A percentile compares a stretch with the other conserved stretches of the same genome.
Conservation (phyloP, 305 asterid genomes). For the Fraxinus floribunda region DNA sequence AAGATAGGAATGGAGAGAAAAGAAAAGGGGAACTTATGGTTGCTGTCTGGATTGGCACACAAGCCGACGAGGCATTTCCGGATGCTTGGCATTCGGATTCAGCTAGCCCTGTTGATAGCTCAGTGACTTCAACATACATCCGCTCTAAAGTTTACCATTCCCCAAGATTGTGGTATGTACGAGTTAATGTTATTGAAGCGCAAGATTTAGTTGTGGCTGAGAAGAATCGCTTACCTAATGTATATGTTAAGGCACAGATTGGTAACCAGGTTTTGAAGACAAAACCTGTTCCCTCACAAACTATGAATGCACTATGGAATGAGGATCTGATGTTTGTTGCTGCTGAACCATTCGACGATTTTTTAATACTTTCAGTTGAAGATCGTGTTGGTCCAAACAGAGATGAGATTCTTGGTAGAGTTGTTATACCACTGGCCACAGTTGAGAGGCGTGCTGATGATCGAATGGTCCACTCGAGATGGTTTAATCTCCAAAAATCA, state of each 20-base stretch:
- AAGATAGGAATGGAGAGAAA: conserved; percentile 63
- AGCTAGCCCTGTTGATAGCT: conserved; percentile 43
- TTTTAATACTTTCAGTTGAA: conserved; percentile 64
- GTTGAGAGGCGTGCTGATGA: conserved; percentile 74
- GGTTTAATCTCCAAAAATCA: conserved; percentile 62
- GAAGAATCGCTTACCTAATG: conserved; percentile 49
- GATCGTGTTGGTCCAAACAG: conserved; percentile 62
- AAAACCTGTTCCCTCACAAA: conserved; percentile 49
- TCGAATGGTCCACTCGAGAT: conserved; percentile 59
- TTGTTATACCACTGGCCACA: conserved; percentile 52
- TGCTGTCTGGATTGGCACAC: conserved; percentile 94
- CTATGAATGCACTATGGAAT: conserved; percentile 59
- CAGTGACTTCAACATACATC: conserved; percentile 41
- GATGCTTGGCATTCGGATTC: conserved; percentile 93
- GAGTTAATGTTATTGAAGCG: conserved; percentile 83
- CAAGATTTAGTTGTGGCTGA: conserved; percentile 70
- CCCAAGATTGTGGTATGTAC: conserved; percentile 86
- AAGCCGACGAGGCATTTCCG: conserved; percentile 90
- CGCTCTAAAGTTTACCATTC: conserved; percentile 89
- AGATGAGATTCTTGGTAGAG: conserved; percentile 64
- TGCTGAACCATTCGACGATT: conserved; percentile 89
- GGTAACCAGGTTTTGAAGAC: conserved; percentile 71
- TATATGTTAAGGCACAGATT: conserved; percentile 64
- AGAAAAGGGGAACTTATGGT: conserved; percentile 77
- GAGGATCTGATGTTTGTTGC: conserved; percentile 91